Base-by-base conservation (phyloP, 352 stramenopile genomes). In the Pythium scleroteichum region DNA sequence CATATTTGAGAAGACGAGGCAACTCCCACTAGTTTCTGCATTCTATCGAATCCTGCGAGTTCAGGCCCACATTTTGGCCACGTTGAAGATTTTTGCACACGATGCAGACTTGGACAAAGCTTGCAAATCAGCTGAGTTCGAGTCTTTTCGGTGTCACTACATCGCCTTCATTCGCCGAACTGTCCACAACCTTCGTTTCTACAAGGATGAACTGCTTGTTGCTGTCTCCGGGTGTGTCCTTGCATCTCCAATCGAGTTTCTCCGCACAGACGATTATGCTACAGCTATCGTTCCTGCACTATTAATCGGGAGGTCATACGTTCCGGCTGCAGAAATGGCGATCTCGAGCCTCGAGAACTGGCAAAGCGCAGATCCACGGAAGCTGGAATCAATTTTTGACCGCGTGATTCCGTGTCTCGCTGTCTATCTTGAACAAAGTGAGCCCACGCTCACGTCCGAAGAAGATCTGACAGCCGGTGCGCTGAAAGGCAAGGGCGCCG, bases 181-280 rank as follows among this genome's bases (percentile, higher is more conserved):
- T 16, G 79, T 72, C 55, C 47, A 44, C 9, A 79, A 90, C 56
- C 64, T 87, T 26, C 78, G 67, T 7, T 90, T 88, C 60, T 92
- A 90, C 63, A 82, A 87, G 56, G 82, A 93, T 50, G 85, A 95
- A 24, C 52, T 93, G 19, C 69, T 92, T 20, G 73, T 93, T 35
- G 74, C 80, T 5, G 76, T 69, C 22, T 69, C 75, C 16, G 68
- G 79, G 29, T 90, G 85, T 62, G 72, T 91, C 20, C 69, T 95
- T 17, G 59, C 70, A 32, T 70, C 82, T 13, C 84, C 85, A 6
- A 40, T 77, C 14, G 48, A 39, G 27, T 50, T 90, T n/a, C 51
- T 85, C 17, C 32, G 46, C 9, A 55, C 78, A 20, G 47, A 75
- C 17, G 54, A 55, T 17, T 69, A 77, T 24, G 40, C 69, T 32